phyloP scores from a whole-genome alignment of 768 basidiomycete genomes.

The Collybia mongolica region DNA sequence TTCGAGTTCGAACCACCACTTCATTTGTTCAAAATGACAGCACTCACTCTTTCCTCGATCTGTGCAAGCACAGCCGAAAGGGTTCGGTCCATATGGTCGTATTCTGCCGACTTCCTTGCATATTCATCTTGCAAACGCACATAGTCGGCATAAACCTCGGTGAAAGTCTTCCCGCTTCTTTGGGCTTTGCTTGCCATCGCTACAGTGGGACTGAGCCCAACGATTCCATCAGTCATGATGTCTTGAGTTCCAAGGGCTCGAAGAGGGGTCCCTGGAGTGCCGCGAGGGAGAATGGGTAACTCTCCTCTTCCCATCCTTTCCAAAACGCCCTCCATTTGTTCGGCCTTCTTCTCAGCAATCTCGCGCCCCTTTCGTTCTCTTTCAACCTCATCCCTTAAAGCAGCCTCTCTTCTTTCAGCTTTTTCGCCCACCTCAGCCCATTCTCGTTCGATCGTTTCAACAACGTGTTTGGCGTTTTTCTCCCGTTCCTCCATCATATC shows the following conservation, averaged over 20 bases:
- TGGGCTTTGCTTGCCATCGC: slow-evolving; percentile 82
- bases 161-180: slow-evolving; percentile 85
- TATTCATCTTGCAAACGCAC: slow-evolving; percentile 84
- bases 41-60: slow-evolving; percentile 80
- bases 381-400: slow-evolving; percentile 68
- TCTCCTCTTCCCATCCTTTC: slow-evolving; percentile 73
- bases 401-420: slow-evolving; percentile 64
- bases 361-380: slow-evolving; percentile 69
- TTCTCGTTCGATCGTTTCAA: slow-evolving; percentile 81
- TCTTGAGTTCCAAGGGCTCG: slow-evolving; percentile 39
- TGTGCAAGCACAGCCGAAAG: slow-evolving; percentile 80
- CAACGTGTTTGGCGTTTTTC: slow-evolving; percentile 77
- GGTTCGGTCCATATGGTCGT: slow-evolving; percentile 80
- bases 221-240: slow-evolving; percentile 49
- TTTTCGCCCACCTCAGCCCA: slow-evolving; percentile 74
- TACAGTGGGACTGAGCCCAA: slow-evolving; percentile 84
- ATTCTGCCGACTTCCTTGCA: slow-evolving; percentile 75
- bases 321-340: slow-evolving; percentile 72
- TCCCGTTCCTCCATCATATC: slow-evolving; percentile 87
- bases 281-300: slow-evolving; percentile 53
- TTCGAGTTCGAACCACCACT: background rate
- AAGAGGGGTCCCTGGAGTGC: slow-evolving; percentile 47
- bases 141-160: slow-evolving; percentile 91
- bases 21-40: slow-evolving; percentile 20
- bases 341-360: slow-evolving; percentile 66